Percentiles rank a stretch among this genome's conserved stretches.
phyloP scores from a whole-genome alignment of 176 grass and related monocot genomes.

The Themeda triandra region DNA sequence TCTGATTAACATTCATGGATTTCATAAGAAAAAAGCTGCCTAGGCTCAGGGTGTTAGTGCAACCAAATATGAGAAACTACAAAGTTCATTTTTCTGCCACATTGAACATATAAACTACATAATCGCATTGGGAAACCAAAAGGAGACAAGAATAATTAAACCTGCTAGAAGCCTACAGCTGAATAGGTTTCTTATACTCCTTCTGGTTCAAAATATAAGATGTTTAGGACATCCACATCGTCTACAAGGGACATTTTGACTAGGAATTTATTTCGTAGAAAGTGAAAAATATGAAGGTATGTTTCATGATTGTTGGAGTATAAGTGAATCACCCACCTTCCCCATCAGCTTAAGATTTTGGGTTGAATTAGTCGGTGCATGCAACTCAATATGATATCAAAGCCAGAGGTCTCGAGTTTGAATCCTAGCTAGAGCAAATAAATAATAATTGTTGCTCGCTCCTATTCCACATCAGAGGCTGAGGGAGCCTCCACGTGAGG shows the following conservation, averaged over 20 bases:
- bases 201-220: background rate
- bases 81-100: constrained; percentile 2
- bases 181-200: constrained; percentile 14
- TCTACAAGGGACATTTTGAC: background rate
- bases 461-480: background rate
- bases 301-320: background rate
- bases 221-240: background rate
- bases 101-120: constrained; percentile 8
- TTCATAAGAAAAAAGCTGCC: background rate
- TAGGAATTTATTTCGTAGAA: background rate
- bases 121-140: constrained; percentile 5
- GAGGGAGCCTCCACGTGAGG: background rate
- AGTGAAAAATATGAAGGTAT: background rate
- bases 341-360: background rate
- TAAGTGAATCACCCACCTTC: background rate
- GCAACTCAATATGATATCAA: background rate
- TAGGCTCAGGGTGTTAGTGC: background rate
- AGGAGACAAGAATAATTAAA: background rate
- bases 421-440: background rate
- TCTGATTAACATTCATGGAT: constrained; percentile 3
- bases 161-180: background rate
- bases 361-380: background rate
- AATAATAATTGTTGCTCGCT: background rate
- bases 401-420: background rate
- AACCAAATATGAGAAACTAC: constrained; percentile 28